These are phyloP conservation scores for Thalassia testudinum DNA, from an alignment of 116 monocot species.

Conservation along the genomic window DNA sequence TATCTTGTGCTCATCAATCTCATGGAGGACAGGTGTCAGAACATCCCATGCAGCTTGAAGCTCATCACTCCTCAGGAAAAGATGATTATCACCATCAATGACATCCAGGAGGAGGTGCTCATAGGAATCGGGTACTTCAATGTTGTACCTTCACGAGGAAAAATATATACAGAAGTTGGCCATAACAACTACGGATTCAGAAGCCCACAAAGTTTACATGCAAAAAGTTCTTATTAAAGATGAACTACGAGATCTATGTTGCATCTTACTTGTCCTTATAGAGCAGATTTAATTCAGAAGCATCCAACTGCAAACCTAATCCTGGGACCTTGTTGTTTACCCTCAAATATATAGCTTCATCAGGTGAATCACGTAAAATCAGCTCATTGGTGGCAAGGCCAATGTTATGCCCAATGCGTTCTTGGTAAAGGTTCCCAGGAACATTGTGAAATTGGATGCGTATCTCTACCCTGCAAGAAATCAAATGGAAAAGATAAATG, in stretches of 20 bases:
- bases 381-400: conserved; percentile 72
- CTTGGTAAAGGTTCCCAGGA: conserved; percentile 71
- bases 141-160: conserved; percentile 41
- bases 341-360: conserved; percentile 66
- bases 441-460: conserved; percentile 83
- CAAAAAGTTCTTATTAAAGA: background rate
- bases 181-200: no score
- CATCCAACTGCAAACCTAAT: conserved; percentile 67
- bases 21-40: conserved; percentile 37
- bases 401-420: conserved; percentile 55
- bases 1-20: conserved; percentile 48
- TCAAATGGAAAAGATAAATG: background rate
- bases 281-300: conserved; percentile 78
- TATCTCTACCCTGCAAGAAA: conserved; percentile 60
- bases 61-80: conserved; percentile 81
- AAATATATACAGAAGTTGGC: background rate
- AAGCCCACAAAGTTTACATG: no score
- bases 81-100: conserved; percentile 73
- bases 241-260: background rate
- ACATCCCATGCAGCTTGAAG: conserved; percentile 63
- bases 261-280: conserved; percentile 53
- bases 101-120: conserved; percentile 80
- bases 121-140: conserved; percentile 77
- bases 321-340: conserved; percentile 89
- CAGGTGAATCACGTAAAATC: conserved; percentile 56